Conservation (phyloP, 1,284 basidiomycete genomes). For the Ceratobasidium theobromae region DNA sequence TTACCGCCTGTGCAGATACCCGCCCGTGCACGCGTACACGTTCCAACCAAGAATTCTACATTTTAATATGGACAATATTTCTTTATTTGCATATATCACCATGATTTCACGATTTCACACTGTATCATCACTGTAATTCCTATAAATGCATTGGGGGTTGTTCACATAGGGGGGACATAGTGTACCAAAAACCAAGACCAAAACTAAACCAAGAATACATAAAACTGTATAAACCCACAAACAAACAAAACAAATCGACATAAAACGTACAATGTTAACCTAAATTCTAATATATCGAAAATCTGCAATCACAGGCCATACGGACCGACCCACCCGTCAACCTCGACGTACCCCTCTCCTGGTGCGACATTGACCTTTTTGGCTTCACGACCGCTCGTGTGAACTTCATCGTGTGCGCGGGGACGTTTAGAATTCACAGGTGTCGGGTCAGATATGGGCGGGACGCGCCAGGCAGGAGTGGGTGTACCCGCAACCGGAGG, state of each 20-base stretch:
- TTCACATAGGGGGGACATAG: too few relatives aligned
- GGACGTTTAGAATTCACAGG: constrained; percentile 31
- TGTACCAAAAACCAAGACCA: too few relatives aligned
- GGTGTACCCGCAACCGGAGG: constrained; percentile 13
- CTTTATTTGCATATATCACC: too few relatives aligned
- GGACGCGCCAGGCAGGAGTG: not conserved
- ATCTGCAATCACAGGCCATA: constrained; percentile 34
- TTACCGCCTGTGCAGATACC: not conserved
- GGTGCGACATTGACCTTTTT: constrained; percentile 29
- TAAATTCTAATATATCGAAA: not conserved
- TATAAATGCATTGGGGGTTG: constrained; percentile 12
- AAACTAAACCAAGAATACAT: constrained; percentile 11
- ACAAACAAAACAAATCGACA: not conserved
- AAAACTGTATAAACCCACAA: not conserved
- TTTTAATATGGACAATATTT: not conserved
- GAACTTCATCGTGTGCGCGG: constrained; percentile 20
- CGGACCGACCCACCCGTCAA: constrained; percentile 38
- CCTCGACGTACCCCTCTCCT: constrained; percentile 34
- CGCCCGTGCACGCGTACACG: not conserved
- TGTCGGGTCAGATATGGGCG: constrained; percentile 24
- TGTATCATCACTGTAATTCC: not conserved
- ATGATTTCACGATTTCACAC: too few relatives aligned
- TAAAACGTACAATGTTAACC: too few relatives aligned
- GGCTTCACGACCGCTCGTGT: constrained; percentile 24
- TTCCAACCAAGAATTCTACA: not conserved